Evolutionary conservation across 768 basidiomycete genomes (phyloP).

Genomic region (Lentinula sp.): DNA sequence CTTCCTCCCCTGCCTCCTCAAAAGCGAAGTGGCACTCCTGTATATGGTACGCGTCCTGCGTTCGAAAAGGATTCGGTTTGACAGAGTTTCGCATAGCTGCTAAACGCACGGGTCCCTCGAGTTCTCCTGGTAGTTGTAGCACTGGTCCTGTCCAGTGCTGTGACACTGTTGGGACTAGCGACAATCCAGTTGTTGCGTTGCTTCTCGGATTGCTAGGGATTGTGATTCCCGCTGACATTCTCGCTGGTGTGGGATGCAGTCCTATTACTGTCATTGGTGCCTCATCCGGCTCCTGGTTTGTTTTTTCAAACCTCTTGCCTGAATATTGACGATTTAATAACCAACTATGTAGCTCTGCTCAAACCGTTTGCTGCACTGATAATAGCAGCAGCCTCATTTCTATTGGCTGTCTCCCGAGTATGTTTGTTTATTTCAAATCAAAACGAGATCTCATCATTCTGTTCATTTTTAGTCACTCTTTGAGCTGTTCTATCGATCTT

Average conservation of each 20-base stretch:
- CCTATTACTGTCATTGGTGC: conserved; percentile 24
- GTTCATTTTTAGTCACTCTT: neutral
- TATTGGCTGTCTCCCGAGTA: conserved; percentile 18
- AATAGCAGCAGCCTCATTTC: conserved; percentile 36
- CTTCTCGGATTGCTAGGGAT: conserved; percentile 27
- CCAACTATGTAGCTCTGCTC: conserved; percentile 19
- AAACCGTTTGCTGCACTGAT: conserved; percentile 42
- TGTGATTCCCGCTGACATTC: conserved; percentile 10
- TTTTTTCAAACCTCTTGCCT: neutral
- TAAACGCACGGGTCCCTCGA: conserved; percentile 27
- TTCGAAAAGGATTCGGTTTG: neutral
- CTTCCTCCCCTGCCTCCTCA: conserved; percentile 42
- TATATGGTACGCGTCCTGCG: conserved; percentile 18
- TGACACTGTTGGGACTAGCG: conserved; percentile 20
- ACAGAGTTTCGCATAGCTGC: conserved; percentile 23
- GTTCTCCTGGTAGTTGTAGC: conserved; percentile 26
- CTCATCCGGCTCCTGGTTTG: conserved; percentile 15
- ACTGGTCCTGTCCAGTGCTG: conserved; percentile 41
- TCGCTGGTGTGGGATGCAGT: conserved; percentile 31
- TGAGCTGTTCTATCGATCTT: neutral
- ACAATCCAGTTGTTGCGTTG: conserved; percentile 6
- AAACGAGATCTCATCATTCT: neutral
- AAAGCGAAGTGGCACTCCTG: conserved; percentile 25
- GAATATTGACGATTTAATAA: neutral
- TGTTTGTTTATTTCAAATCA: neutral